Conservation (phyloP, 768 basidiomycete genomes). For the Trametes sanguinea region DNA sequence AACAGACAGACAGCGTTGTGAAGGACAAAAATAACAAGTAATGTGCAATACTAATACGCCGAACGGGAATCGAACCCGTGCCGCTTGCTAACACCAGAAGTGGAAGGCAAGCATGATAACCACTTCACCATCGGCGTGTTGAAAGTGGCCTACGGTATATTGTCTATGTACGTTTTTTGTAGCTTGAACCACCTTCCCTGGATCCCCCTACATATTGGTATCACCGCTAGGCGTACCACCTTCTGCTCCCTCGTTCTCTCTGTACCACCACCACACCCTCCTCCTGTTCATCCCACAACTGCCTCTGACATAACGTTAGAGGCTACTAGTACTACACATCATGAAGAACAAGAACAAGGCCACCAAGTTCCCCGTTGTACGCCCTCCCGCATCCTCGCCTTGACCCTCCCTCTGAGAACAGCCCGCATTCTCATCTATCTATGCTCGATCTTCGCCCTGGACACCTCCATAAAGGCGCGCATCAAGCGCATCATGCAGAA, state of each 20-base stretch:
- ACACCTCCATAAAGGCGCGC: constrained; percentile 61
- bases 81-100: constrained; percentile 39
- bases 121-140: constrained; percentile 76
- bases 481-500: constrained; percentile 99
- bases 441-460: not conserved
- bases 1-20: too few species aligned
- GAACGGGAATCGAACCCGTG: constrained; percentile 40
- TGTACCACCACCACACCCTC: too few species aligned
- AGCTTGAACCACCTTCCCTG: too few species aligned
- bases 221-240: too few species aligned
- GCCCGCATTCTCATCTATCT: not conserved
- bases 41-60: constrained; percentile 24
- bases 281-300: too few species aligned
- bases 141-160: not conserved
- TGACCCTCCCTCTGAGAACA: not conserved
- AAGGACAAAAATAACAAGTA: not conserved
- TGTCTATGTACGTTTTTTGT: not conserved
- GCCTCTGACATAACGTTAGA: too few species aligned
- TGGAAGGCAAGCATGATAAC: constrained; percentile 95
- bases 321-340: not conserved
- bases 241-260: too few species aligned
- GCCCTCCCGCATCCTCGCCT: constrained; percentile 32
- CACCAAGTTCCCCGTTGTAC: constrained; percentile 88
- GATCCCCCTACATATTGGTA: too few species aligned
- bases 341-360: constrained; percentile 94